These are phyloP conservation scores for Populus deltoides DNA, from an alignment of 345 rosid genomes.

Conservation along the genomic window DNA sequence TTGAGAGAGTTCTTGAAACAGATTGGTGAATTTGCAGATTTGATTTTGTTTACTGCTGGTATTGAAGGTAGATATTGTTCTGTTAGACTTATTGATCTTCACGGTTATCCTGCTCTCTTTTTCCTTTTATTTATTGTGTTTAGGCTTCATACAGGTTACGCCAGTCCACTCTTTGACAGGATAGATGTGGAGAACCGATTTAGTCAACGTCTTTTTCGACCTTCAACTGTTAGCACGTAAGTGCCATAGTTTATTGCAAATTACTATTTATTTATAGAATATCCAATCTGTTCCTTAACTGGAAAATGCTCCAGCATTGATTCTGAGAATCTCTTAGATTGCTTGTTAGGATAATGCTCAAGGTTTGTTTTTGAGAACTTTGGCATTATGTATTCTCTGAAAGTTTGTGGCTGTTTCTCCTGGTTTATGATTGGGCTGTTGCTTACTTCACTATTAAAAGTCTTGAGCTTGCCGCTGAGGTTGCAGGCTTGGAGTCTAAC, in stretches of 20 bases:
- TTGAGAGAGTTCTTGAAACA: constrained; percentile 69
- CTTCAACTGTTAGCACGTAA: constrained; percentile 23
- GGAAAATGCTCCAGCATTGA: neutral
- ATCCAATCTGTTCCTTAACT: neutral
- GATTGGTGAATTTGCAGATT: constrained; percentile 76
- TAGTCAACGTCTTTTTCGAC: constrained; percentile 13
- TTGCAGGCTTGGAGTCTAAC: too few relatives aligned
- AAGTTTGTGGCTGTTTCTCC: neutral
- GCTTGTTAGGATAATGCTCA: neutral
- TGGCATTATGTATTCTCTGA: neutral
- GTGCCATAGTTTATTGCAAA: neutral
- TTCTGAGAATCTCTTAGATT: neutral
- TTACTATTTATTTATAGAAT: neutral
- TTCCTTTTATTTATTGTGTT: constrained; percentile 4
- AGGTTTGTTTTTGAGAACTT: neutral
- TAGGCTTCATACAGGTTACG: constrained; percentile 63
- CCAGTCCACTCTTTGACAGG: constrained; percentile 87
- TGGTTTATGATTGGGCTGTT: neutral
- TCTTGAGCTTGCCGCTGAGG: neutral
- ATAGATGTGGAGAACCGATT: constrained; percentile 62
- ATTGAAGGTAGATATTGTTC: constrained; percentile 59
- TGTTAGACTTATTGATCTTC: constrained; percentile 12
- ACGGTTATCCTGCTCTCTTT: neutral
- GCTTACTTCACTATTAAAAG: neutral
- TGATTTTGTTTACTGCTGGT: constrained; percentile 89